Conservation (phyloP, 768 basidiomycete genomes). For the Kwoniella bestiolae region DNA sequence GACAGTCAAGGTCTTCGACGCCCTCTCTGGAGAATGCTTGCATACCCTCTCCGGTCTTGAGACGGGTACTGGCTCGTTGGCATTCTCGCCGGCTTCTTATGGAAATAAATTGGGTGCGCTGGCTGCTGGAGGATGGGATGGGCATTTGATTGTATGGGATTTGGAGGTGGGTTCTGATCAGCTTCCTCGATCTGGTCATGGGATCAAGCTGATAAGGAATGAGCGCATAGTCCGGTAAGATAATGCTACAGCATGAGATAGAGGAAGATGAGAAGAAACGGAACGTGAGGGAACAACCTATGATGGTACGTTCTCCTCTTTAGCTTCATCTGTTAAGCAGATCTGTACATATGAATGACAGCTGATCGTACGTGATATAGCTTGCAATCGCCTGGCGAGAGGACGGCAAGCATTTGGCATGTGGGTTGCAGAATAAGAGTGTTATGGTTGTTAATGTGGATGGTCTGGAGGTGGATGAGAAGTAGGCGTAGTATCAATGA, state of each 20-base stretch:
- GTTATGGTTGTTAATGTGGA: slow-evolving; percentile 46
- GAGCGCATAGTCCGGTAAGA: slow-evolving; percentile 19
- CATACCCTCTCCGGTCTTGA: slow-evolving; percentile 43
- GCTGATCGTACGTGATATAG: slow-evolving; percentile 21
- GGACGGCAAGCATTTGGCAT: slow-evolving; percentile 51
- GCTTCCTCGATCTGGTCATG: too few relatives aligned
- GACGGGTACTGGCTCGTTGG: slow-evolving; percentile 44
- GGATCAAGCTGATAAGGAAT: neutral
- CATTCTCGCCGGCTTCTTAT: slow-evolving; percentile 46
- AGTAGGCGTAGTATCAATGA: neutral
- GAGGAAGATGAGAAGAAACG: slow-evolving; percentile 32
- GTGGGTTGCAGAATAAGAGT: slow-evolving; percentile 51
- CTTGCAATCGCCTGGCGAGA: slow-evolving; percentile 46
- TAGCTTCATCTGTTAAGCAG: too few relatives aligned
- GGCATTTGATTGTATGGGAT: slow-evolving; percentile 50
- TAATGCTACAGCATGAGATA: slow-evolving; percentile 28
- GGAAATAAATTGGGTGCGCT: slow-evolving; percentile 33
- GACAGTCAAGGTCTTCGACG: slow-evolving; percentile 52
- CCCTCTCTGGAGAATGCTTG: slow-evolving; percentile 41
- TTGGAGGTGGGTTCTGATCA: slow-evolving; percentile 45
- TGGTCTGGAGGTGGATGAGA: slow-evolving; percentile 19
- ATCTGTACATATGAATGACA: too few relatives aligned
- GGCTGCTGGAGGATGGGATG: slow-evolving; percentile 52
- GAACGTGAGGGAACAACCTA: slow-evolving; percentile 25
- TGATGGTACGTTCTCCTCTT: slow-evolving; percentile 35